Evolutionary conservation across 257 asterid species (phyloP).

Genomic region (Cinchona pubescens): DNA sequence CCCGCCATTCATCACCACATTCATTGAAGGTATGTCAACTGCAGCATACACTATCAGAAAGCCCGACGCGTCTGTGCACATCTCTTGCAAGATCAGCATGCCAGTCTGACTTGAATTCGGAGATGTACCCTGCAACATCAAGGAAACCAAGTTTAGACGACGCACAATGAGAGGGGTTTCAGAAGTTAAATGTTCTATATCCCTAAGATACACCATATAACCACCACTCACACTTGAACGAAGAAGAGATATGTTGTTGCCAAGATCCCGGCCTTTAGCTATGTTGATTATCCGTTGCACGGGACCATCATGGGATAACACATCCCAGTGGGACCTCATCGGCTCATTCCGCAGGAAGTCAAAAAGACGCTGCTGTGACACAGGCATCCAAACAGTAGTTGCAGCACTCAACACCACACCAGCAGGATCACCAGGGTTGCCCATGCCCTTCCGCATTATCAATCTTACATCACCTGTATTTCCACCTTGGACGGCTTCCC

Average conservation of each 20-base stretch:
- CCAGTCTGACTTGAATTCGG: conserved; percentile 30
- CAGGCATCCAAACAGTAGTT: conserved; percentile 68
- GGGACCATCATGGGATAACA: conserved; percentile 59
- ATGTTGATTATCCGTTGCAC: conserved; percentile 55
- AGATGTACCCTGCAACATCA: conserved; percentile 40
- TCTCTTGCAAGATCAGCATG: conserved; percentile 70
- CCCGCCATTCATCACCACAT: conserved; percentile 55
- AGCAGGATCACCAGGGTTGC: conserved; percentile 65
- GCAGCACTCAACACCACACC: conserved; percentile 80
- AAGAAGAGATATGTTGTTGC: conserved; percentile 55
- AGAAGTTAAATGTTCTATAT: neutral
- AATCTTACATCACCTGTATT: conserved; percentile 46
- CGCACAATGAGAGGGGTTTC: neutral
- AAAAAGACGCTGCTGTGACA: conserved; percentile 42
- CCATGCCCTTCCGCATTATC: conserved; percentile 56
- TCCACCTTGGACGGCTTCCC: conserved; percentile 65
- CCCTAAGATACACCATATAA: neutral
- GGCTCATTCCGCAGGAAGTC: conserved; percentile 64
- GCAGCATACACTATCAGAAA: conserved; percentile 63
- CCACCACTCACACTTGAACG: conserved; percentile 57
- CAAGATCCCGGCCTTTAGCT: conserved; percentile 61
- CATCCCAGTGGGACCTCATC: conserved; percentile 68
- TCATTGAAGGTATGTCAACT: conserved; percentile 49
- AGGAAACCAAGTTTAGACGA: neutral
- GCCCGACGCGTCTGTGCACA: conserved; percentile 52